Conservation (phyloP, 768 basidiomycete genomes). For the Boletellus sp. region DNA sequence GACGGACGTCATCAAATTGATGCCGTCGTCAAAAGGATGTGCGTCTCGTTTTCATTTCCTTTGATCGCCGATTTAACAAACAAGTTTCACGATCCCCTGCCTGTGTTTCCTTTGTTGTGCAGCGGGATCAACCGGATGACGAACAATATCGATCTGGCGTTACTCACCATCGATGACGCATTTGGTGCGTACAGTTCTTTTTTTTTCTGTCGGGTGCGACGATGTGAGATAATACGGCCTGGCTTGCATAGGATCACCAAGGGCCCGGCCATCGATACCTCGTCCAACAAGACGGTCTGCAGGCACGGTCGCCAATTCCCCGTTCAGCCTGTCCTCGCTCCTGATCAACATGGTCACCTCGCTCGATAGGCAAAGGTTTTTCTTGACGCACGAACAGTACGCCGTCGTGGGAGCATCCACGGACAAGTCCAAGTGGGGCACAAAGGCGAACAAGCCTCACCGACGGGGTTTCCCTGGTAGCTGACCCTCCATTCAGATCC, state of each 20-base stretch:
- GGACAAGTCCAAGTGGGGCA: slow-evolving; percentile 74
- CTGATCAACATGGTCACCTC: slow-evolving; percentile 29
- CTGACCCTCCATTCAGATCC: slow-evolving; percentile 44
- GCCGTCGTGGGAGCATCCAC: slow-evolving; percentile 85
- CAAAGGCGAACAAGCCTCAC: slow-evolving; percentile 51
- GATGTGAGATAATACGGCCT: not conserved
- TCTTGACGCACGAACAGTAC: slow-evolving; percentile 59
- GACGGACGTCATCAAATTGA: slow-evolving; percentile 93
- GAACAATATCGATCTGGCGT: slow-evolving; percentile 80
- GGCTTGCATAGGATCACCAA: slow-evolving; percentile 68
- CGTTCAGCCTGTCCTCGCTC: too few relatives aligned
- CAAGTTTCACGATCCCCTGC: too few relatives aligned
- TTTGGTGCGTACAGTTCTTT: slow-evolving; percentile 40
- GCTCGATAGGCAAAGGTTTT: slow-evolving; percentile 47
- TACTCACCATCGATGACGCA: slow-evolving; percentile 85
- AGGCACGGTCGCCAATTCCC: too few relatives aligned
- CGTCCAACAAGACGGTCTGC: slow-evolving; percentile 83
- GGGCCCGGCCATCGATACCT: slow-evolving; percentile 87
- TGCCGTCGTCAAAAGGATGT: slow-evolving; percentile 94
- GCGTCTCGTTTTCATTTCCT: slow-evolving; percentile 17
- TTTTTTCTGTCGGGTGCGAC: too few relatives aligned
- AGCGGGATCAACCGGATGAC: slow-evolving; percentile 95
- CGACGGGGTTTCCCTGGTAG: not conserved
- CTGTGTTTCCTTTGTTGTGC: not conserved
- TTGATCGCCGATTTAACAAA: not conserved